Percentiles rank a stretch among this genome's conserved stretches.
Evolutionary conservation across 2,329 filamentous ascomycete species (phyloP).

Genomic region (Leptographium wingfieldii): DNA sequence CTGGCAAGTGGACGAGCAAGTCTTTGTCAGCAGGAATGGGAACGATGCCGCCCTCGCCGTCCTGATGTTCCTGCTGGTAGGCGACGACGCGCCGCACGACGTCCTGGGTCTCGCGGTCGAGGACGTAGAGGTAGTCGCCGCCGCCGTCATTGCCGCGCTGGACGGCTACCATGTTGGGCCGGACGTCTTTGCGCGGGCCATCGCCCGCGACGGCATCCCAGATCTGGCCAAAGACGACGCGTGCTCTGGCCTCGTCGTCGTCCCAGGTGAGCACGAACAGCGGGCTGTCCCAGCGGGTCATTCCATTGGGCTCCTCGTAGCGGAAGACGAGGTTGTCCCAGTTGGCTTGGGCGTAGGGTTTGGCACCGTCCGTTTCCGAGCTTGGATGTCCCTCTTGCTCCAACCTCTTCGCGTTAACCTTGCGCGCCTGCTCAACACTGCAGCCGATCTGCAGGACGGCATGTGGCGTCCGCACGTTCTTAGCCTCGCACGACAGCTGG

Average conservation of each 20-base stretch:
- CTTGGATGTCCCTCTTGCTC: background rate
- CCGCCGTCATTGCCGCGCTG: constrained; percentile 47
- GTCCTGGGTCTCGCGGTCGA: constrained; percentile 68
- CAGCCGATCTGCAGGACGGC: constrained; percentile 60
- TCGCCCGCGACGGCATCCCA: constrained; percentile 64
- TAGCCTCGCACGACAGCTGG: constrained; percentile 74
- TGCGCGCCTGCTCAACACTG: constrained; percentile 34
- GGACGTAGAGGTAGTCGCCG: constrained; percentile 65
- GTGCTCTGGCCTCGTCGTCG: constrained; percentile 49
- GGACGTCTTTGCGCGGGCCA: constrained; percentile 42
- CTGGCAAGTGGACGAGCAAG: constrained; percentile 51
- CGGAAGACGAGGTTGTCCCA: constrained; percentile 72
- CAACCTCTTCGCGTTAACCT: constrained; percentile 49
- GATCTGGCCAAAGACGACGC: constrained; percentile 47
- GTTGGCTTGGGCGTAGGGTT: constrained; percentile 42
- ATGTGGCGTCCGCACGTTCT: constrained; percentile 62
- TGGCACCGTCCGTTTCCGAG: too few relatives aligned
- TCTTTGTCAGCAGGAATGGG: constrained; percentile 27
- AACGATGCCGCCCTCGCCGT: constrained; percentile 40
- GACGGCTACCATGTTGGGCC: constrained; percentile 65
- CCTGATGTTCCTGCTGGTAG: constrained; percentile 52
- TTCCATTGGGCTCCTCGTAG: constrained; percentile 77
- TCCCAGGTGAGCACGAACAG: constrained; percentile 70
- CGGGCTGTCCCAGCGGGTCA: constrained; percentile 75
- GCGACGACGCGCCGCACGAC: constrained; percentile 59